Evolutionary conservation across 192 early-diverging fungal species (phyloP), one percentile per base, ranked within the genome.

Genomic region (Linnemannia elongata): DNA sequence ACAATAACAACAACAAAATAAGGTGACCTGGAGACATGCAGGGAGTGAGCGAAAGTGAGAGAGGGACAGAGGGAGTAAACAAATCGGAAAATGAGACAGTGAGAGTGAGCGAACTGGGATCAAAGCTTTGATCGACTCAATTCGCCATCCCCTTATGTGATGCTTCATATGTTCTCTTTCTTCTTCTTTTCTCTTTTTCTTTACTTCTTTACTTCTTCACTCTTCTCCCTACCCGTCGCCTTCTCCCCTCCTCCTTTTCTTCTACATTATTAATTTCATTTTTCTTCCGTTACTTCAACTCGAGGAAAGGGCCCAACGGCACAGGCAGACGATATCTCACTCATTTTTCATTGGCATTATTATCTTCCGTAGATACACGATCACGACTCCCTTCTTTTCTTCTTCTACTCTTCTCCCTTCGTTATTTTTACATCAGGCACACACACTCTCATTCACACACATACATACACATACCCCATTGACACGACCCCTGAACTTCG

Each of bases 191-290:
- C 4, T 54, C 47, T 52, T 24, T 72, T 78, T 17, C n/a, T 20
- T 30, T 69, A 54, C 35, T 44, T 24, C 22, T 72, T 27, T 55
- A 18, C 20, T 9, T 4, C 24, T 47, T 10, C 54, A 39, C 22
- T 42, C 42, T 33, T 42, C 36, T 39, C 17, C 44, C 70, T 60
- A 47, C 35, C 38, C 44, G 45, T 44, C 33, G 54, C 47, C 72
- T 55, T 9, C 49, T 39, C 44, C 10, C 7, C 44, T 15, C 13
- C 44, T 13, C 44, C 44, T 13, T 7, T 15, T 18, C 18, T 0
- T 75, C 69, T 72, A 33, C 45, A 52, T 79, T 68, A 35, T 66
- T 10, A 54, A 41, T 69, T 47, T 13, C 41, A 18, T 49, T 52
- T 52, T 45, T 33, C n/a, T 49, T 69, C 33, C 20, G 20, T 52